Evolutionary conservation across 129 eudicot species (phyloP).

Genomic region (Helichrysum umbraculigerum): DNA sequence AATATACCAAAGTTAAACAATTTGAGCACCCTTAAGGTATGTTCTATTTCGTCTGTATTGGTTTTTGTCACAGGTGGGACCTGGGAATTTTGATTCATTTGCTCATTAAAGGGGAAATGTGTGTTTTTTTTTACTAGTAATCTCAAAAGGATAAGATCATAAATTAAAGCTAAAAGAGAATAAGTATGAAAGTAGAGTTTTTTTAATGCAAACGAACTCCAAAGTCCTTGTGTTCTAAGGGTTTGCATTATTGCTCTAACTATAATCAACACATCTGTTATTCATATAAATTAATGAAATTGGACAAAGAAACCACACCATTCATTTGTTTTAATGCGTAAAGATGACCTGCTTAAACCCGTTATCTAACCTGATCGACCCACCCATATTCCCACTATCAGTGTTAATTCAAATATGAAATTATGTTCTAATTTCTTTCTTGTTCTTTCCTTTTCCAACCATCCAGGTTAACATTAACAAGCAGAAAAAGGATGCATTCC

Average conservation of each 20-base stretch:
- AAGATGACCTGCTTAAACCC: background rate
- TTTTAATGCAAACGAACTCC: background rate
- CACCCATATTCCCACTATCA: background rate
- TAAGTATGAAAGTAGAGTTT: background rate
- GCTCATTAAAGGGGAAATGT: background rate
- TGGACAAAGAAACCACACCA: background rate
- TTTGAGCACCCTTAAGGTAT: constrained; percentile 87
- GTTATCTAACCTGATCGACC: background rate
- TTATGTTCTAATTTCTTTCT: background rate
- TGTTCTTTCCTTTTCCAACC: background rate
- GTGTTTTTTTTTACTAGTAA: background rate
- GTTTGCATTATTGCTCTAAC: background rate
- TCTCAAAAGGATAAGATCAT: background rate
- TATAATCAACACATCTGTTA: background rate
- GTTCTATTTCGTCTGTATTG: constrained; percentile 5
- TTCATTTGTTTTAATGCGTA: background rate
- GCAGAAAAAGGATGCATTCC: constrained; percentile 94
- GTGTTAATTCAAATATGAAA: background rate
- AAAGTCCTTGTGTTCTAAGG: background rate
- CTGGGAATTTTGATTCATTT: background rate
- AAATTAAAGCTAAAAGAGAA: background rate
- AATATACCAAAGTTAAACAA: constrained; percentile 66
- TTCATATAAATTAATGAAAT: background rate
- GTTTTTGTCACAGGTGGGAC: background rate
- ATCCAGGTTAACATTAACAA: constrained; percentile 91